Percentiles rank a stretch among this genome's conserved stretches.
These are phyloP conservation scores for Sambucus nigra DNA, from an alignment of 129 eudicot species.

Conservation along the genomic window DNA sequence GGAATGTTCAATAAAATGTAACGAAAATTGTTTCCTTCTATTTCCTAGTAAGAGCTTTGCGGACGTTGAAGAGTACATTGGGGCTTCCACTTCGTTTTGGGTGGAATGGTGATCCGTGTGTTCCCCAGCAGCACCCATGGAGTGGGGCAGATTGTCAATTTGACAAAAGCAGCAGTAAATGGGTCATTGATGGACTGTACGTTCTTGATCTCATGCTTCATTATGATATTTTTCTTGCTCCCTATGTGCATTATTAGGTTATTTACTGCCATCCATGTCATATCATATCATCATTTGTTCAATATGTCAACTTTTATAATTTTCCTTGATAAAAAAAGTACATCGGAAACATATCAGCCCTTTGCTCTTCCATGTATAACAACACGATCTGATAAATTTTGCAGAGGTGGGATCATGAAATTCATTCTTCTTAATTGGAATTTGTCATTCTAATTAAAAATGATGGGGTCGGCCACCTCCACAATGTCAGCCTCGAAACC, in stretches of 20 bases:
- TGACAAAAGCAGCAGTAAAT: conserved; percentile 47
- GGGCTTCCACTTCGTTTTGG: conserved; percentile 96
- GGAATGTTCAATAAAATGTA: neutral
- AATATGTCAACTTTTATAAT: neutral
- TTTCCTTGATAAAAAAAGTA: neutral
- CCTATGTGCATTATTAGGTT: neutral
- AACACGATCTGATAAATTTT: too few relatives aligned
- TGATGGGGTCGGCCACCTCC: too few relatives aligned
- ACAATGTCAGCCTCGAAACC: too few relatives aligned
- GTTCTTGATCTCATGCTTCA: conserved; percentile 22
- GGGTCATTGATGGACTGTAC: conserved; percentile 98
- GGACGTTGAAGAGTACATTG: conserved; percentile 51
- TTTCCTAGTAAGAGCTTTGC: conserved; percentile 65
- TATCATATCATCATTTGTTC: neutral
- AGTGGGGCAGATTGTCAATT: conserved; percentile 92
- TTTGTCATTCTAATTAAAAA: too few relatives aligned
- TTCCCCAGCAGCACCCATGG: conserved; percentile 98
- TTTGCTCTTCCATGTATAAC: too few relatives aligned
- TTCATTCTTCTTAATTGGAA: too few relatives aligned
- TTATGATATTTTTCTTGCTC: neutral
- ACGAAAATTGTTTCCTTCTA: neutral
- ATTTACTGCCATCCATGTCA: neutral
- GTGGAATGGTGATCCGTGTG: conserved; percentile 99
- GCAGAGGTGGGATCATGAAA: too few relatives aligned
- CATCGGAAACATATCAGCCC: too few relatives aligned